Evolutionary conservation across 495 filamentous ascomycete genomes (phyloP), one percentile per base, ranked within the genome.

Genomic region (Paragyromitra xinjiangensis): DNA sequence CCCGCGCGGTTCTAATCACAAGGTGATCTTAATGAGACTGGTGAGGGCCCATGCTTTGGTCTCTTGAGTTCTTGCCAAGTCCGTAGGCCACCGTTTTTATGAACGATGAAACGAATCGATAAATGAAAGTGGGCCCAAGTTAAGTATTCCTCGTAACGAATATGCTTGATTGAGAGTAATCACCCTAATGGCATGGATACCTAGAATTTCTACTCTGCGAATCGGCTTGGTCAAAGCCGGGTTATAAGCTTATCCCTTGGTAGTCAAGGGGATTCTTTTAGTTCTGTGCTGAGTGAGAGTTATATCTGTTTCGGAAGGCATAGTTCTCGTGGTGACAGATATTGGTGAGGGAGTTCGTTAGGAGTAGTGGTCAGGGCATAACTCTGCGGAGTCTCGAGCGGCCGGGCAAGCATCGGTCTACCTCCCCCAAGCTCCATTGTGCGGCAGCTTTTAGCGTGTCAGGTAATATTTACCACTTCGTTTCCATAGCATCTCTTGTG

Each of bases 1-100:
- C 50, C 70, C 70, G 70, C 70, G 70, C 70, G 70, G 61, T 51
- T 65, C 45, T 14, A 39, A 48, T 55, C n/a, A n/a, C 55, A 34
- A 34, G 29, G 3, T 34, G 29, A 40, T 11, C 16, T 29, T 40
- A 58, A 29, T 6, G 22, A 26, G 50, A n/a, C 50, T 22, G 6
- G 50, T 7, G n/a, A 19, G 14, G 16, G 16, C 53, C 53, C 53
- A 9, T 51, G 16, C 14, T n/a, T 53, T 6, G n/a, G 22, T 29
- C 2, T 0, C 29, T 63, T 61, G 34, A 26, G n/a, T 7, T 11
- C 8, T 26, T 59, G 56, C 56, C 56, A 61, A 61, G 56, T 16
- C 29, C 26, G n/a, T 39, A 6, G 56, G 24, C n/a, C 34, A 63
- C 29, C 14, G 14, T 34, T 61, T 37, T 5, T 1, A 2, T 16